Evolutionary conservation across 1,139 yeast species (phyloP), one percentile per base, ranked within the genome.

Genomic region (Suhomyces atakaporum): DNA sequence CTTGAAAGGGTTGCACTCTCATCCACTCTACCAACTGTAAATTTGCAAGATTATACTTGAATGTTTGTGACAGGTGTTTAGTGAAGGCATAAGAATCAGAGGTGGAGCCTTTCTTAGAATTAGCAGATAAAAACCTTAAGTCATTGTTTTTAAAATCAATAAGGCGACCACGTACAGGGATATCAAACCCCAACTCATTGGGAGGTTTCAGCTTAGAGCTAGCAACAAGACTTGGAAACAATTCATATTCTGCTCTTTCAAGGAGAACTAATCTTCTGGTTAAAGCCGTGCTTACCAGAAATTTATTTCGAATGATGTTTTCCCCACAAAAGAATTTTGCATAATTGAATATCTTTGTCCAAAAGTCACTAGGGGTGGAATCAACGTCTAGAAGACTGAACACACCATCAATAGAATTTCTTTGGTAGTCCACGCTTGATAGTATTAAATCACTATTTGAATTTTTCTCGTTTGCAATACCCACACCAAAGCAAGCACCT

Each of bases 1-100:
- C 62, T 11, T 50, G 46, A 38, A 68, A 67, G 0, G 75, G 75
- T 25, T 58, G 54, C 11, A 69, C 39, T 16, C 54, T 52, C 53
- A 68, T 58, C 77, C 77, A 71, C 40, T 68, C 67, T 7, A 56
- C 46, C n/a, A 68, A 46, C 40, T 68, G 73, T 4, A 58, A 39
- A 27, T 58, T 50, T 2, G 61, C 52, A 29, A 49, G 11, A 25
- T 40, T 40, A 11, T 51, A 35, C 27, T 45, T 35, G 33, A 43
- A 40, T 35, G 44, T 22, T 11, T 41, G 41, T 24, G 43, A 34
- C 38, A 39, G 42, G 6, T 31, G 29, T 15, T 25, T 39, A 10
- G 42, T 39, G 39, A 30, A 36, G 27, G 43, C 43, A 35, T 43
- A 39, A 16, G 36, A 26, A 19, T 35, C 42, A n/a, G 13, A 19